These are phyloP conservation scores for Papiliotrema fonsecae DNA, from an alignment of 1,284 basidiomycete genomes.

Conservation along the genomic window DNA sequence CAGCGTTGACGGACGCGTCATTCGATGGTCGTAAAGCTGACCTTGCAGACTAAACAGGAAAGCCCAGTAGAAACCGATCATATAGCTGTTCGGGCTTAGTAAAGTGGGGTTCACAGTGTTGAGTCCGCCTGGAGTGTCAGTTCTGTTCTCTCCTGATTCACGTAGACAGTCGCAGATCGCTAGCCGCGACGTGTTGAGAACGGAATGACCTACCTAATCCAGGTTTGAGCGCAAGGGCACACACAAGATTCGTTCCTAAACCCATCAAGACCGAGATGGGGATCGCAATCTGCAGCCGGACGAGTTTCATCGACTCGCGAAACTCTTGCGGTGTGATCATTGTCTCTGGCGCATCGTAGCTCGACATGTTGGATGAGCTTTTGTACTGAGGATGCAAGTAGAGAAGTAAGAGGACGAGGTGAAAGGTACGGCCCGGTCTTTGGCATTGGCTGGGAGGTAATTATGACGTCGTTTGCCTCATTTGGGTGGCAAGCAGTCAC, in stretches of 20 bases:
- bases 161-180: no score
- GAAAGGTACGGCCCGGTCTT: no score
- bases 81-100: slow-evolving; percentile 62
- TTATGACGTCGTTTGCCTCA: no score
- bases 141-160: not conserved
- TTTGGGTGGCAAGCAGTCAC: no score
- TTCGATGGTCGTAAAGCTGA: slow-evolving; percentile 4
- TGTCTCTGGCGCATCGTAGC: slow-evolving; percentile 39
- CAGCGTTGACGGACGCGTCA: not conserved
- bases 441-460: no score
- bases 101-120: slow-evolving; percentile 61
- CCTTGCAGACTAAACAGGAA: slow-evolving; percentile 45
- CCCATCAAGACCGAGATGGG: slow-evolving; percentile 55
- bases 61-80: slow-evolving; percentile 63
- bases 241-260: slow-evolving; percentile 39
- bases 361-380: slow-evolving; percentile 29
- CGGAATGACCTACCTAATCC: slow-evolving; percentile 27
- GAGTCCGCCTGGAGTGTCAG: slow-evolving; percentile 52
- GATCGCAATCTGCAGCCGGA: slow-evolving; percentile 67
- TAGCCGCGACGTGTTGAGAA: not conserved
- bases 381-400: no score
- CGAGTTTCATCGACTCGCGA: slow-evolving; percentile 40
- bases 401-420: no score
- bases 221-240: slow-evolving; percentile 44
- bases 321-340: slow-evolving; percentile 45